phyloP scores from a whole-genome alignment of 1,284 basidiomycete genomes.

The Leccinum fuscescens region DNA sequence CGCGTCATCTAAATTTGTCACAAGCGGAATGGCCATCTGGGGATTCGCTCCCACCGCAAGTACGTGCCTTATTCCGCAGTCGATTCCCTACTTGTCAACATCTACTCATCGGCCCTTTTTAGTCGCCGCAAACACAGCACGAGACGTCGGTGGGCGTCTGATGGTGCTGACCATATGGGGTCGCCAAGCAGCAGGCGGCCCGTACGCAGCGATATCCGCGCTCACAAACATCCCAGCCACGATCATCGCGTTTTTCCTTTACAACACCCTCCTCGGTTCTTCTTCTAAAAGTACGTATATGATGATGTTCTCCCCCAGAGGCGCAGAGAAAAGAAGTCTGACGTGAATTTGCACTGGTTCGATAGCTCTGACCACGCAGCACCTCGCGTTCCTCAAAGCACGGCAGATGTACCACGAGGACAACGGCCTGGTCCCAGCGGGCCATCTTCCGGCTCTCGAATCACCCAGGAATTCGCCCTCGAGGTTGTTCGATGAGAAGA shows the following conservation, averaged over 20 bases:
- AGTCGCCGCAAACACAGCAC: constrained; percentile 66
- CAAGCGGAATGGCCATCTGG: constrained; percentile 57
- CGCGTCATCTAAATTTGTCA: constrained; percentile 9
- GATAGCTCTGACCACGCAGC: constrained; percentile 27
- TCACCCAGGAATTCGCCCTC: constrained; percentile 1
- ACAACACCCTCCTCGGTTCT: constrained; percentile 50
- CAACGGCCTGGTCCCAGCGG: constrained; percentile 21
- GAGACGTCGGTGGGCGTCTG: constrained; percentile 64
- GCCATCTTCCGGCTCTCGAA: constrained; percentile 19
- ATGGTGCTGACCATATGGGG: constrained; percentile 61
- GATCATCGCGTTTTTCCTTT: constrained; percentile 47
- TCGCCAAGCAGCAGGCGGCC: constrained; percentile 48
- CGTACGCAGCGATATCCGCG: constrained; percentile 62
- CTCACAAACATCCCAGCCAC: constrained; percentile 66
- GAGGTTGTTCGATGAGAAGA: constrained; percentile 19
- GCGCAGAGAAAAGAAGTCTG: constrained; percentile 9
- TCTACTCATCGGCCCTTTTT: background rate
- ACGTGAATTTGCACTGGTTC: constrained; percentile 4
- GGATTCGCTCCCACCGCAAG: constrained; percentile 52
- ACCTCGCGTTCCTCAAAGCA: constrained; percentile 23
- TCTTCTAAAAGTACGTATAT: constrained; percentile 27
- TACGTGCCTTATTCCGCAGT: constrained; percentile 23
- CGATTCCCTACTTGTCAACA: constrained; percentile 1
- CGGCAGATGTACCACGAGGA: constrained; percentile 29
- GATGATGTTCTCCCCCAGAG: constrained; percentile 1